These are phyloP conservation scores for Diospyros kaki DNA, from an alignment of 148 eudicot genomes.

Conservation along the genomic window DNA sequence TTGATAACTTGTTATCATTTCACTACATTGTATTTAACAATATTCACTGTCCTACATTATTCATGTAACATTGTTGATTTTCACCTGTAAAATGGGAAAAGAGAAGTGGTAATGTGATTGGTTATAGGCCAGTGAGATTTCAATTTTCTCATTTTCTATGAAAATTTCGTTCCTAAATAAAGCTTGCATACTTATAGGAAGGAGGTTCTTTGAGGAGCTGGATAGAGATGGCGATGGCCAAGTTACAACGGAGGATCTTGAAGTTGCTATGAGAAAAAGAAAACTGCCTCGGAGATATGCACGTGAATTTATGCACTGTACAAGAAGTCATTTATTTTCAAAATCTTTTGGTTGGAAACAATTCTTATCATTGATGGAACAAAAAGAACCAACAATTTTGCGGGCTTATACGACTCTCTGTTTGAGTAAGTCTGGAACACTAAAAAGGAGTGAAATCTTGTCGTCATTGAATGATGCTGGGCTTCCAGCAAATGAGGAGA, in stretches of 20 bases:
- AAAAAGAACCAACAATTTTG: conserved; percentile 90
- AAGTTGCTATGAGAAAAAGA: conserved; percentile 84
- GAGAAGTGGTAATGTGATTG: background rate
- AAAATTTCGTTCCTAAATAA: background rate
- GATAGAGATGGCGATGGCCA: conserved; percentile 98
- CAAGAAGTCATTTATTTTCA: conserved; percentile 79
- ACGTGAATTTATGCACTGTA: conserved; percentile 67
- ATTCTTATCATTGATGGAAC: conserved; percentile 86
- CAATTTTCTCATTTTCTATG: background rate
- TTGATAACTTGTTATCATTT: background rate
- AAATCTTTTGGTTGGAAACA: conserved; percentile 98
- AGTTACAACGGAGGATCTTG: conserved; percentile 89
- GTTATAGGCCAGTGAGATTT: background rate
- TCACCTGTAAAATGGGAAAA: background rate
- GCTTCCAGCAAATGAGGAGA: conserved; percentile 94
- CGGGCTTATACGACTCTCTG: conserved; percentile 95
- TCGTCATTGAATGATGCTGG: conserved; percentile 82
- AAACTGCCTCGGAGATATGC: conserved; percentile 86
- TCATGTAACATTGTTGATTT: background rate
- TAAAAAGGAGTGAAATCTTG: conserved; percentile 84
- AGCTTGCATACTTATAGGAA: conserved; percentile 40
- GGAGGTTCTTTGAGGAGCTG: conserved; percentile 88
- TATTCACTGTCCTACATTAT: background rate
- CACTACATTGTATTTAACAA: background rate
- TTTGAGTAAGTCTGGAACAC: conserved; percentile 93